Base-by-base conservation (phyloP, 1,284 basidiomycete species). In the Hemileia vastatrix region DNA sequence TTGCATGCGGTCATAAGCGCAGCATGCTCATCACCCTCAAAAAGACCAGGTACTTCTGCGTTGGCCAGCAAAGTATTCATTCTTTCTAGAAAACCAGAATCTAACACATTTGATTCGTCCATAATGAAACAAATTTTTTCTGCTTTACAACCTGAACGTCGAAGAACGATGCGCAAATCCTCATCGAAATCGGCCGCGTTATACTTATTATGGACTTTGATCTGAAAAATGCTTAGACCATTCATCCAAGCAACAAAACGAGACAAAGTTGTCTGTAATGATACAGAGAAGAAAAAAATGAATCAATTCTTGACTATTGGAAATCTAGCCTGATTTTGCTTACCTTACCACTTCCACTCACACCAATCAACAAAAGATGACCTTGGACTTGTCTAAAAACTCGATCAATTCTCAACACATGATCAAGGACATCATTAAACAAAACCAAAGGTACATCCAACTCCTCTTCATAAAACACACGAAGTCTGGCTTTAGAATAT, bases 241-340 rank as follows among this genome's bases (percentile, higher is more conserved):
- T 98, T 96, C 86, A 99, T 92, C 95, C 95, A 99, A 0, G 95
- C 95, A 47, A 98, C 95, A 76, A 99, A 99, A 59, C 96, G 86
- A 31, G 95, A 95, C 1, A 99, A 79, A 0, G 94, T 99, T 1
- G 95, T 99, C 88, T 95, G 71, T 1, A 19, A 49, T 18, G 24
- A 8, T 4, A 1, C 3, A 55, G 23, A 40, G 2, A 9, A 23
- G 6, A 11, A 47, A 40, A 54, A 52, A 58, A 52, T 9, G 40
- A 40, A 45, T 15, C n/a, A 13, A 4, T 1, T 2, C 3, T 4
- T 23, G 3, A 45, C 4, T n/a, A 2, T 27, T 13, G 9, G 21
- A 54, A 21, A 21, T 31, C 13, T 31, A 19, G n/a, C 6, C 6
- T 36, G 18, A 57, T 50, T 51, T 6, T 13, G 70, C 79, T 76